Evolutionary conservation across 2,329 filamentous ascomycete genomes (phyloP).

Genomic region (Beauveria pseudobassiana): DNA sequence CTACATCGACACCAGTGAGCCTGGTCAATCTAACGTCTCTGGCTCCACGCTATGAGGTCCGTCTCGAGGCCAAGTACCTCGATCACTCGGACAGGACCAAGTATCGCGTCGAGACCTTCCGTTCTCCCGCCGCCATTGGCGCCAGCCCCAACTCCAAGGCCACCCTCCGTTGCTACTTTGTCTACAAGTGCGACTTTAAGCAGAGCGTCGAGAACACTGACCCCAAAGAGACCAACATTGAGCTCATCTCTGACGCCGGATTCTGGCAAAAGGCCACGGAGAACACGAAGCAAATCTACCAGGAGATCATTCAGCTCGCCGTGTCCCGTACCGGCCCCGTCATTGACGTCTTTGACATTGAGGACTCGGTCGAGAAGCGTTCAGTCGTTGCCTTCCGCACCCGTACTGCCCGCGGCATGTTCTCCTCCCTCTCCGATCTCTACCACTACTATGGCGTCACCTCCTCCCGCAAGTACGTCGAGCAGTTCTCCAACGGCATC

Average conservation of each 20-base stretch:
- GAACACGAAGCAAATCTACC: slow-evolving; percentile 94
- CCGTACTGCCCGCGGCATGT: slow-evolving; percentile 83
- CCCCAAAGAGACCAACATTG: slow-evolving; percentile 76
- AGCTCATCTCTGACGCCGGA: slow-evolving; percentile 84
- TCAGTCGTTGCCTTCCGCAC: slow-evolving; percentile 92
- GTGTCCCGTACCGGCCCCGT: slow-evolving; percentile 84
- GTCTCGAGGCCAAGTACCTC: slow-evolving; percentile 92
- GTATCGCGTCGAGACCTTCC: slow-evolving; percentile 96
- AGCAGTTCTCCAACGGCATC: slow-evolving; percentile 98
- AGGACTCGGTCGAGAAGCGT: slow-evolving; percentile 84
- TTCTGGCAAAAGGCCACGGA: slow-evolving; percentile 93
- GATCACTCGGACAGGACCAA: slow-evolving; percentile 66
- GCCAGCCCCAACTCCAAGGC: slow-evolving; percentile 61
- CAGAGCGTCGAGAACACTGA: slow-evolving; percentile 62
- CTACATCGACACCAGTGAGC: slow-evolving; percentile 95
- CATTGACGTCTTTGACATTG: slow-evolving; percentile 96
- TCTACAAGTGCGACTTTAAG: slow-evolving; percentile 92
- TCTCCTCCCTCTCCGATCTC: slow-evolving; percentile 89
- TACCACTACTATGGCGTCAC: slow-evolving; percentile 99
- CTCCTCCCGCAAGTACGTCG: slow-evolving; percentile 92
- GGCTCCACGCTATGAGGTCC: slow-evolving; percentile 90
- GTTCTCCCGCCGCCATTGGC: slow-evolving; percentile 75
- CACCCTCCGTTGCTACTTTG: slow-evolving; percentile 93
- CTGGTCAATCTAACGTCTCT: slow-evolving; percentile 65
- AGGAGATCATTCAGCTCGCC: slow-evolving; percentile 82